These are phyloP conservation scores for Aspergillus niger DNA, from an alignment of 2,329 filamentous ascomycete species.

Conservation along the genomic window DNA sequence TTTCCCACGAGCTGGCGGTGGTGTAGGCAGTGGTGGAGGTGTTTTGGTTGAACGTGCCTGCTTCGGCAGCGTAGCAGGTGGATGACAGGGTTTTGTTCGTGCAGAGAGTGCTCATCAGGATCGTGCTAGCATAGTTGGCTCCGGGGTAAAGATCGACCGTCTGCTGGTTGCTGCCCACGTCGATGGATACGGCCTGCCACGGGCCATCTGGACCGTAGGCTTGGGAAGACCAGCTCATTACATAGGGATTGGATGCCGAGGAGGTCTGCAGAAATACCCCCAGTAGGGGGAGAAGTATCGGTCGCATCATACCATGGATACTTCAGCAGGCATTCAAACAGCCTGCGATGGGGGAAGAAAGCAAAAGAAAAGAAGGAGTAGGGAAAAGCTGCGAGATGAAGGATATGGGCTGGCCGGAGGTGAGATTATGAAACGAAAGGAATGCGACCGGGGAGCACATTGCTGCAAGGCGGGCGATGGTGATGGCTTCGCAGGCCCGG, in stretches of 20 bases:
- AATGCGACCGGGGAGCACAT: too few species aligned
- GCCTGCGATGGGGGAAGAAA: neutral
- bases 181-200: slow-evolving; percentile 28
- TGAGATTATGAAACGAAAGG: neutral
- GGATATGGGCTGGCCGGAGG: neutral
- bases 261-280: neutral
- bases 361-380: neutral
- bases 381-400: neutral
- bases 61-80: slow-evolving; percentile 19
- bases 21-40: slow-evolving; percentile 16
- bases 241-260: slow-evolving; percentile 13
- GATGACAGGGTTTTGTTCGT: slow-evolving; percentile 16
- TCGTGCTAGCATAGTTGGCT: slow-evolving; percentile 17
- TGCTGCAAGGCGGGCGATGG: neutral
- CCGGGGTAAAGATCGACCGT: slow-evolving; percentile 22
- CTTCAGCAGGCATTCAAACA: neutral
- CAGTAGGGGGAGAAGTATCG: slow-evolving; percentile 2
- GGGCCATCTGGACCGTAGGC: slow-evolving; percentile 30
- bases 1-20: slow-evolving; percentile 14
- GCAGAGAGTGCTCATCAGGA: slow-evolving; percentile 21
- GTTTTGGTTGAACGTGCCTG: slow-evolving; percentile 17
- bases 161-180: slow-evolving; percentile 22
- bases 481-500: neutral
- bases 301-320: slow-evolving; percentile 3
- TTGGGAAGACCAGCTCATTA: slow-evolving; percentile 21